Percentiles rank a stretch among this genome's conserved stretches.
Conservation (phyloP, 139 green algal species). For the Ostreobium quekettii region DNA sequence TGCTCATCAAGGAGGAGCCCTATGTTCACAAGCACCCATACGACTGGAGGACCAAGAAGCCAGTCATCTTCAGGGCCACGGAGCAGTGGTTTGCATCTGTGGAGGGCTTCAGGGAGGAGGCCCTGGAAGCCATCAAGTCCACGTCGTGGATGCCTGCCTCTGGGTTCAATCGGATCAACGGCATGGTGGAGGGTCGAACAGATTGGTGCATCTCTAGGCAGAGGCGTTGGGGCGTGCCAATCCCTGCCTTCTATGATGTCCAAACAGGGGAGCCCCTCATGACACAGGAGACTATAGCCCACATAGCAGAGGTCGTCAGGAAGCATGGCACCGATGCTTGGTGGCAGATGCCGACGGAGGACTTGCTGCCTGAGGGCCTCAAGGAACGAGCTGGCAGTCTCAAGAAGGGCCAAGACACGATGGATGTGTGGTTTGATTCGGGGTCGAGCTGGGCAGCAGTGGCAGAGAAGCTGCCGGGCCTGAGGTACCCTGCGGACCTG, state of each 20-base stretch:
- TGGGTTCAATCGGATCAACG: conserved; percentile 70
- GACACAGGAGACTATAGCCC: conserved; percentile 73
- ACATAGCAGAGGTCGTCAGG: conserved; percentile 68
- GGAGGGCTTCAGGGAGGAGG: conserved; percentile 69
- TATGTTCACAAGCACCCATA: conserved; percentile 99
- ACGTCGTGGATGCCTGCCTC: conserved; percentile 73
- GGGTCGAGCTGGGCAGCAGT: conserved; percentile 88
- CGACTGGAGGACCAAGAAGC: conserved; percentile 99
- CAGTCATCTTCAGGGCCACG: conserved; percentile 96
- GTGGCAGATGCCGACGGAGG: conserved; percentile 59
- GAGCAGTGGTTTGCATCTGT: conserved; percentile 84
- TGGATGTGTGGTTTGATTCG: conserved; percentile 99
- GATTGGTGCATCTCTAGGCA: conserved; percentile 99
- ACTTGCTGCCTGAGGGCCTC: conserved; percentile 77
- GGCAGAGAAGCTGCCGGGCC: conserved; percentile 22
- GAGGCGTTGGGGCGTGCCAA: conserved; percentile 95
- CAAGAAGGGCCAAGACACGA: conserved; percentile 88
- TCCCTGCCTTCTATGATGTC: conserved; percentile 93
- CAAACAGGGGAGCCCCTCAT: conserved; percentile 88
- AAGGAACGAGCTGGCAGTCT: conserved; percentile 34
- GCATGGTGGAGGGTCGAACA: conserved; percentile 80
- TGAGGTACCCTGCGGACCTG: conserved; percentile 84
- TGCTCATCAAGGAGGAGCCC: conserved; percentile 77
- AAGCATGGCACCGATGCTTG: conserved; percentile 79
- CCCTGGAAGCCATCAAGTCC: conserved; percentile 56